These are phyloP conservation scores for Cladosporium sp. DNA, from an alignment of 2,329 filamentous ascomycete genomes.

Conservation along the genomic window DNA sequence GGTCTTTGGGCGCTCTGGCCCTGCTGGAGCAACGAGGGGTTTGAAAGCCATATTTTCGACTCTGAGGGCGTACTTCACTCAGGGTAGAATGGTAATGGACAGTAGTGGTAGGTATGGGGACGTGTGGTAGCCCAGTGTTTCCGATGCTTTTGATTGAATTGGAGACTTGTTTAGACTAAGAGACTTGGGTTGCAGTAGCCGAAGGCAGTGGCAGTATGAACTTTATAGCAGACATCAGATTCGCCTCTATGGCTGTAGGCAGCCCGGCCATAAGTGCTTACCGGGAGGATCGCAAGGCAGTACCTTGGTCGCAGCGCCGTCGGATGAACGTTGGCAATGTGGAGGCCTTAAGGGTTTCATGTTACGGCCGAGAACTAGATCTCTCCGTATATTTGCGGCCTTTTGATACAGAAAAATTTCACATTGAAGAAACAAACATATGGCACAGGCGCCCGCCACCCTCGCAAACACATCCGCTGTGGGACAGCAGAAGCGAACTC, in stretches of 20 bases:
- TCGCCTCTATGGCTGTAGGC: neutral
- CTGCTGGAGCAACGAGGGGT: constrained; percentile 3
- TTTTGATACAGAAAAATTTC: too few relatives aligned
- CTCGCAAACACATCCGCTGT: neutral
- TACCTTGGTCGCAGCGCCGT: neutral
- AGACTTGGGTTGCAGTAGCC: neutral
- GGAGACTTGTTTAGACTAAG: neutral
- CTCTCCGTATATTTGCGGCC: neutral
- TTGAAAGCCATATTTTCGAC: constrained; percentile 14
- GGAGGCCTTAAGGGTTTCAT: neutral
- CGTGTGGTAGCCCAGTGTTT: neutral
- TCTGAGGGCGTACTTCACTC: neutral
- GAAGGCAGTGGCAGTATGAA: neutral
- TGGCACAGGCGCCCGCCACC: neutral
- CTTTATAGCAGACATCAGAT: neutral
- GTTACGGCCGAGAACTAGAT: neutral
- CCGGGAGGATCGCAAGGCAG: neutral
- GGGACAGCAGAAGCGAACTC: neutral
- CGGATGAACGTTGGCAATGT: neutral
- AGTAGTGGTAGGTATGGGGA: neutral
- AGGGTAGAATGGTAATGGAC: neutral
- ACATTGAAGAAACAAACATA: too few relatives aligned
- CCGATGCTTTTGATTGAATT: neutral
- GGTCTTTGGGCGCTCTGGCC: constrained; percentile 3
- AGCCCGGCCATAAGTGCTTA: neutral